Percentiles rank a stretch among this genome's conserved stretches.
These are phyloP conservation scores for Lentinula novae-zelandiae DNA, from an alignment of 1,284 basidiomycete species.

Conservation along the genomic window DNA sequence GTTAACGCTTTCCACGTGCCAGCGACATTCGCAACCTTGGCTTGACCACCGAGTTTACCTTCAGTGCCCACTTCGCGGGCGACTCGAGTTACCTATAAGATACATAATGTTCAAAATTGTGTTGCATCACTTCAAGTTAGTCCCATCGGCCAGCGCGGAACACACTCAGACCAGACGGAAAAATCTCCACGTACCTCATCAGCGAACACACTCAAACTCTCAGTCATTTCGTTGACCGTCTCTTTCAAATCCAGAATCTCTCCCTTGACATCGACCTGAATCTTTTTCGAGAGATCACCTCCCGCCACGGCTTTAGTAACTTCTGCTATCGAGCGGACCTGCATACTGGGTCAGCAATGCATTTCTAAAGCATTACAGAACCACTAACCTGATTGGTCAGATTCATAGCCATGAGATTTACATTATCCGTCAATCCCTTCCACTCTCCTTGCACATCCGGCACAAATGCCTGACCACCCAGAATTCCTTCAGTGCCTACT, in stretches of 20 bases:
- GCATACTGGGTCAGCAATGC: neutral
- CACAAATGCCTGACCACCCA: constrained; percentile 91
- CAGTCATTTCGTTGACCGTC: constrained; percentile 92
- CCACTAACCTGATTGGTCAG: constrained; percentile 78
- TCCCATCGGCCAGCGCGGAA: too few relatives aligned
- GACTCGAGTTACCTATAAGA: constrained; percentile 61
- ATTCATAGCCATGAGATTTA: constrained; percentile 91
- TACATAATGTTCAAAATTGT: neutral
- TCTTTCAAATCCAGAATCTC: constrained; percentile 88
- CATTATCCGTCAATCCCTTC: constrained; percentile 80
- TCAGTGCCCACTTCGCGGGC: constrained; percentile 87
- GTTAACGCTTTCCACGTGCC: constrained; percentile 99
- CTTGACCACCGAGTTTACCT: constrained; percentile 84
- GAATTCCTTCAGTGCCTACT: constrained; percentile 93
- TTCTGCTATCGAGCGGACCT: constrained; percentile 71
- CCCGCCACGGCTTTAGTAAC: constrained; percentile 88
- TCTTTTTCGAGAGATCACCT: constrained; percentile 88
- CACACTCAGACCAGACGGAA: neutral
- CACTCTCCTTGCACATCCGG: constrained; percentile 89
- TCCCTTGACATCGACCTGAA: constrained; percentile 84
- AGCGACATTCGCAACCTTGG: constrained; percentile 85
- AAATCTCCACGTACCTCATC: constrained; percentile 43
- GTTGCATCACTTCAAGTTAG: neutral
- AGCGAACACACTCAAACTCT: constrained; percentile 82
- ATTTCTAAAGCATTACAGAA: neutral